Conservation (phyloP, 2,329 filamentous ascomycete species). For the Clonostachys chloroleuca region DNA sequence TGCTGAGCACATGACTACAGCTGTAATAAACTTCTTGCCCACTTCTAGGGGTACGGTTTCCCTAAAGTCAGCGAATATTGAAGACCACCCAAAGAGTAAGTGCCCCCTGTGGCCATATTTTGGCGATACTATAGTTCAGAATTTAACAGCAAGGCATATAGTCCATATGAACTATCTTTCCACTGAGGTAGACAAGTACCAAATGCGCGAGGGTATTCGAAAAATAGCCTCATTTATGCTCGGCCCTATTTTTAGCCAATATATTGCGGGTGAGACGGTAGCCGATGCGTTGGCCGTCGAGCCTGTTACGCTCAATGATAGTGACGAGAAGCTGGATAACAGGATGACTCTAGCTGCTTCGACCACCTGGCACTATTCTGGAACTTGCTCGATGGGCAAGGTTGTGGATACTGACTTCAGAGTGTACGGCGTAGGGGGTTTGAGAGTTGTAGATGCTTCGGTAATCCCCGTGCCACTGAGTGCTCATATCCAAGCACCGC, state of each 20-base stretch:
- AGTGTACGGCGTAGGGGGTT: conserved; percentile 34
- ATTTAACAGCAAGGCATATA: not conserved
- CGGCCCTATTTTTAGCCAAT: conserved; percentile 8
- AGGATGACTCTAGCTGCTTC: conserved; percentile 11
- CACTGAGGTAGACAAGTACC: conserved; percentile 14
- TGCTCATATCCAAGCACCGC: conserved; percentile 19
- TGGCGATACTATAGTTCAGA: not conserved
- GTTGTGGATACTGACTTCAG: conserved; percentile 52
- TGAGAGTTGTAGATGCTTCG: conserved; percentile 26
- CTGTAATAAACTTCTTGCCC: conserved; percentile 12
- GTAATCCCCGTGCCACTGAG: conserved; percentile 21
- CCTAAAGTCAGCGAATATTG: conserved; percentile 9
- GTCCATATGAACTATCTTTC: conserved; percentile 13
- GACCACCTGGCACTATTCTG: conserved; percentile 48
- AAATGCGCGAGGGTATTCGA: conserved; percentile 12
- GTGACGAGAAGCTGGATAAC: conserved; percentile 11
- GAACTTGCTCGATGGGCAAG: conserved; percentile 49
- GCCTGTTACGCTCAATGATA: conserved; percentile 7
- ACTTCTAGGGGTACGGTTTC: conserved; percentile 13
- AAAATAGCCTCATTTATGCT: conserved; percentile 14
- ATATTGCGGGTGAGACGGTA: conserved; percentile 12
- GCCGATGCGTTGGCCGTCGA: conserved; percentile 7
- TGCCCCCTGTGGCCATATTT: not conserved
- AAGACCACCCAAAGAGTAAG: conserved; percentile 13
- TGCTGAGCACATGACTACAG: conserved; percentile 13